Evolutionary conservation across 2,329 filamentous ascomycete genomes (phyloP), one percentile per base, ranked within the genome.

Genomic region (Colletotrichum coccodes): DNA sequence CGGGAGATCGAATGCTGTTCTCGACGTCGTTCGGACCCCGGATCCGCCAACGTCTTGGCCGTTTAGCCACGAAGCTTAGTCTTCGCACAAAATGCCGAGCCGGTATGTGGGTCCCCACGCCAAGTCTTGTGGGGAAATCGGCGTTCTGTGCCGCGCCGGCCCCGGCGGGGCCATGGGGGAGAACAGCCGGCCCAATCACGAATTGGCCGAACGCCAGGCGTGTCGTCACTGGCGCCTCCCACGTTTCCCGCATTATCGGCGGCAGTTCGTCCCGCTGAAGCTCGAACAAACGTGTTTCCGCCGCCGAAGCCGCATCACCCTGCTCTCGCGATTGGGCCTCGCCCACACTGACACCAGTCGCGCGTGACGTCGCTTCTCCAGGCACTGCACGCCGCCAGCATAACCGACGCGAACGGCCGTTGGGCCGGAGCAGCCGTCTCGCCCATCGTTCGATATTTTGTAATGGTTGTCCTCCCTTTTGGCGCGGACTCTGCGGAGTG

Each of bases 141-240:
- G 28, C 21, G 21, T 2, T 21, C 49, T 23, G 38, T 56, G 21
- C 50, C 38, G n/a, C 12, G 50, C 16, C 47, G 60, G 40, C 26
- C 3, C 3, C 18, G 40, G 30, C 21, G 23, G n/a, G 30, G 11
- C 23, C 23, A 9, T 9, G 23, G 36, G 18, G 16, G 14, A 34
- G 23, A 26, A 12, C 11, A 40, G 52, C 59, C 60, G 59, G 36
- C 16, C 59, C 64, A 63, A 63, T 68, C 52, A 68, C 18, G n/a
- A n/a, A 42, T 53, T 18, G 38, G 21, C 47, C 16, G 26, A 60
- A 44, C 4, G n/a, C 14, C 42, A 23, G 34, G 34, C 28, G 4
- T 68, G 7, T 34, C 60, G 46, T 50, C 28, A 56, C 38, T 38
- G 16, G 28, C 46, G 26, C 18, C 16, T 16, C 18, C 47, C 18